Evolutionary conservation across 1,284 basidiomycete species (phyloP).

Genomic region (Trametes pubescens): DNA sequence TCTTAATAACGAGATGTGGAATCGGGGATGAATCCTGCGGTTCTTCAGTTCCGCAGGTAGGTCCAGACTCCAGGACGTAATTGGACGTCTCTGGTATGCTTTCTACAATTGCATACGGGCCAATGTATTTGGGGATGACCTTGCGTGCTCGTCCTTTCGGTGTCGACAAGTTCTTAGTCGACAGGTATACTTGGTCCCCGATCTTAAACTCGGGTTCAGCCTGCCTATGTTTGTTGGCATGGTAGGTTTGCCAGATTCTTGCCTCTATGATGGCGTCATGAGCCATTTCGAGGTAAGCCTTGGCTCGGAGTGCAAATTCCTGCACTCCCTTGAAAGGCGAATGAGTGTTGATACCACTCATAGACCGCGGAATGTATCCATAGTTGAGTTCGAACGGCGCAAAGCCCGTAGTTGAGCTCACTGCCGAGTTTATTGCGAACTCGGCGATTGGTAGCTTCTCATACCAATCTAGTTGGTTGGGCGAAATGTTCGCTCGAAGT

Average conservation of each 20-base stretch:
- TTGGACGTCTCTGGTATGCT: constrained; percentile 31
- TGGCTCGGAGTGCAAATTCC: constrained; percentile 34
- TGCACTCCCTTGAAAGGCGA: too few relatives aligned
- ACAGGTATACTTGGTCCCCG: constrained; percentile 45
- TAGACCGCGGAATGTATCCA: too few relatives aligned
- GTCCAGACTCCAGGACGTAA: constrained; percentile 42
- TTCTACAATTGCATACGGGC: constrained; percentile 40
- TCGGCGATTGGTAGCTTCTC: too few relatives aligned
- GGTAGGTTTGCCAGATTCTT: constrained; percentile 32
- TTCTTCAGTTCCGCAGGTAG: constrained; percentile 36
- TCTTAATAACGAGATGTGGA: constrained; percentile 33
- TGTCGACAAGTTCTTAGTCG: constrained; percentile 44
- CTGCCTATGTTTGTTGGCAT: constrained; percentile 37
- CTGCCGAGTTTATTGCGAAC: too few relatives aligned
- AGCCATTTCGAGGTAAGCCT: constrained; percentile 29
- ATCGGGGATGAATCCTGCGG: constrained; percentile 38
- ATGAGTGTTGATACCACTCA: too few relatives aligned
- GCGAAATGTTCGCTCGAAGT: too few relatives aligned
- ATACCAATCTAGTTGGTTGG: too few relatives aligned
- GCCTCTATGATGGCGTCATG: constrained; percentile 33
- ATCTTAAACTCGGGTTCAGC: constrained; percentile 18
- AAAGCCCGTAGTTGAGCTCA: too few relatives aligned
- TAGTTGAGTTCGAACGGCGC: too few relatives aligned
- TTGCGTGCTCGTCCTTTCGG: constrained; percentile 45
- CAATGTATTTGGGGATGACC: constrained; percentile 44